Evolutionary conservation across 108 stramenopile genomes (phyloP), one percentile per base, ranked within the genome.

Genomic region (Nannochloropsis salina): DNA sequence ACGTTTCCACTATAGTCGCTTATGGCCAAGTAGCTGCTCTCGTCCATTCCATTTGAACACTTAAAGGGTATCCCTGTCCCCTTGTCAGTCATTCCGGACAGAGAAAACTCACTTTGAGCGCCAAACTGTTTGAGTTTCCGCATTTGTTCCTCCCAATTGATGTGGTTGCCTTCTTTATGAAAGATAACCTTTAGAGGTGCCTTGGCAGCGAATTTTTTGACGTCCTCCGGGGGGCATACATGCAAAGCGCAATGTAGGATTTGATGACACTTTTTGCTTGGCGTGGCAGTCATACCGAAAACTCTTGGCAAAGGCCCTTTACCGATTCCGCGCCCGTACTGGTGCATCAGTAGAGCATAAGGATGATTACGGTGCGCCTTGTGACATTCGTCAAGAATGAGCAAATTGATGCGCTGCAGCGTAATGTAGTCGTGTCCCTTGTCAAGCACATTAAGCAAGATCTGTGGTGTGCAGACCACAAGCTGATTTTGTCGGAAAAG

Each of bases 371-470:
- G 85, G 43, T 83, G 51, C 15, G 88, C 88, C 80, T 83, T 44
- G 85, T 89, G 88, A 79, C 88, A 89, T 85, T 89, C 88, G 74
- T 89, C 88, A 12, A 89, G 61, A 15, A 89, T 61, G 40, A 89
- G 42, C n/a, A 89, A 74, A 74, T 74, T 74, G 61, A 74, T 74
- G 61, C 61, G 61, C 61, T 3, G 8, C 6, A 74, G 20, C 61
- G 61, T 74, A 3, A 74, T 74, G 6, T 74, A 74, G 20, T 74
- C 6, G 61, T 15, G n/a, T 15, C 61, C 61, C n/a, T 74, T 74
- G 4, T 15, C n/a, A n/a, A 74, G 61, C 61, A 74, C 61, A n/a
- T 74, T 74, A 15, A 74, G 6, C 20, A 74, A n/a, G 61, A 74
- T 74, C 61, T 74, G 61, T n/a, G 61, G 61, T 15, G 61, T 74